Percentiles rank a stretch among this genome's conserved stretches.
Conservation (phyloP, 805 yeast genomes). For the Cyberlindnera petersonii region DNA sequence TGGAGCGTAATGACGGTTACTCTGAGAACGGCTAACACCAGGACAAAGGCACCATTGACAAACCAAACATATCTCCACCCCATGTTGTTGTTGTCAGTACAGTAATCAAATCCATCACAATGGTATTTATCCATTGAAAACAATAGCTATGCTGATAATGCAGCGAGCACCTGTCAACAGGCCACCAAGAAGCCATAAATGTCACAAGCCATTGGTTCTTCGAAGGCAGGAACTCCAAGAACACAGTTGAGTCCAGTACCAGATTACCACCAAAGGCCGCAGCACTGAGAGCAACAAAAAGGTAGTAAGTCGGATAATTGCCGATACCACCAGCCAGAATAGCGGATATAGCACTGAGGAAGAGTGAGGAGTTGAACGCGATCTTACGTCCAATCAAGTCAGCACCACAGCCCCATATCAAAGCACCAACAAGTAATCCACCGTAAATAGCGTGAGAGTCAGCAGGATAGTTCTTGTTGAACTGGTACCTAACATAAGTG, state of each 20-base stretch:
- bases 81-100: conserved; percentile 40
- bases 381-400: conserved; percentile 48
- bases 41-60: conserved; percentile 46
- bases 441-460: conserved; percentile 43
- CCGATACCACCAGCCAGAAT: conserved; percentile 47
- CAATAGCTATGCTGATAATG: conserved; percentile 47
- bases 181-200: conserved; percentile 53
- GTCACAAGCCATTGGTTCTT: conserved; percentile 47
- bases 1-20: conserved; percentile 38
- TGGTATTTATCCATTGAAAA: conserved; percentile 39
- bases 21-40: conserved; percentile 43
- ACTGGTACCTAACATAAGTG: conserved; percentile 43
- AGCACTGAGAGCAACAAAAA: conserved; percentile 41
- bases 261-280: conserved; percentile 52
- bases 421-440: conserved; percentile 46
- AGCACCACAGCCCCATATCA: conserved; percentile 49
- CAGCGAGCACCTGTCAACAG: conserved; percentile 52
- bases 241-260: conserved; percentile 46
- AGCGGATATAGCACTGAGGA: conserved; percentile 42
- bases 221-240: conserved; percentile 45
- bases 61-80: conserved; percentile 59
- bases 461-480: conserved; percentile 38
- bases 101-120: conserved; percentile 40
- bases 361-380: conserved; percentile 44
- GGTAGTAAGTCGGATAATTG: conserved; percentile 43